Evolutionary conservation across 495 filamentous ascomycete genomes (phyloP).

Genomic region (Cladorrhinum samala): DNA sequence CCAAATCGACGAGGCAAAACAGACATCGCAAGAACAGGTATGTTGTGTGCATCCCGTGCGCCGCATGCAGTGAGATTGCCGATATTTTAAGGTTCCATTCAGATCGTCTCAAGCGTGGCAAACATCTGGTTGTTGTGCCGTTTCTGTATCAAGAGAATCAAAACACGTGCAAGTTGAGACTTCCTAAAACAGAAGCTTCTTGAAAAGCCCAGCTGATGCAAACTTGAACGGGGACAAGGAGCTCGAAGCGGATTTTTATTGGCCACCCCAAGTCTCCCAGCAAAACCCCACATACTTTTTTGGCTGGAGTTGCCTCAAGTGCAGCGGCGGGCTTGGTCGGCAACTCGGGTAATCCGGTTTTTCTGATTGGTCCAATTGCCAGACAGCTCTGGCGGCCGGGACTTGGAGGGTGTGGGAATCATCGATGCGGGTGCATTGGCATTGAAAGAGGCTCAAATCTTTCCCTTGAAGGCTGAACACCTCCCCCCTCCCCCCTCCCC

Average conservation of each 20-base stretch:
- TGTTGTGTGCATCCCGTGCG: neutral
- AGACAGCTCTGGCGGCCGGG: conserved; percentile 16
- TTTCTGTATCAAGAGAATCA: too few species aligned
- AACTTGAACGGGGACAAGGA: neutral
- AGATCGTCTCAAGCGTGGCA: too few species aligned
- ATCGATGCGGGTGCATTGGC: conserved; percentile 8
- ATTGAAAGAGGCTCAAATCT: conserved; percentile 24
- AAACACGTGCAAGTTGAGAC: too few species aligned
- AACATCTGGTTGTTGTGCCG: too few species aligned
- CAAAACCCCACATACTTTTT: neutral
- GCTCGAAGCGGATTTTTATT: neutral
- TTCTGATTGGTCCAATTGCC: conserved; percentile 19
- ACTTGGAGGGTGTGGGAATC: conserved; percentile 10
- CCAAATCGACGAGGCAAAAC: too few species aligned
- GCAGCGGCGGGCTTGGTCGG: conserved; percentile 24
- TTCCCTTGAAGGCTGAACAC: conserved; percentile 14
- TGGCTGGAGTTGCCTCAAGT: neutral
- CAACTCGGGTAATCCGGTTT: conserved; percentile 28
- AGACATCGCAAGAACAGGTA: too few species aligned
- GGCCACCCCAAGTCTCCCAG: neutral
- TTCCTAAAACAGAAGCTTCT: neutral
- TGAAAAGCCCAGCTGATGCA: neutral
- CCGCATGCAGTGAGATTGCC: neutral
- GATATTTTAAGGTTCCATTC: too few species aligned
- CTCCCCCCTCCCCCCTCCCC: conserved; percentile 19